Evolutionary conservation across 495 filamentous ascomycete species (phyloP).

Genomic region (Penicillium odoratum): DNA sequence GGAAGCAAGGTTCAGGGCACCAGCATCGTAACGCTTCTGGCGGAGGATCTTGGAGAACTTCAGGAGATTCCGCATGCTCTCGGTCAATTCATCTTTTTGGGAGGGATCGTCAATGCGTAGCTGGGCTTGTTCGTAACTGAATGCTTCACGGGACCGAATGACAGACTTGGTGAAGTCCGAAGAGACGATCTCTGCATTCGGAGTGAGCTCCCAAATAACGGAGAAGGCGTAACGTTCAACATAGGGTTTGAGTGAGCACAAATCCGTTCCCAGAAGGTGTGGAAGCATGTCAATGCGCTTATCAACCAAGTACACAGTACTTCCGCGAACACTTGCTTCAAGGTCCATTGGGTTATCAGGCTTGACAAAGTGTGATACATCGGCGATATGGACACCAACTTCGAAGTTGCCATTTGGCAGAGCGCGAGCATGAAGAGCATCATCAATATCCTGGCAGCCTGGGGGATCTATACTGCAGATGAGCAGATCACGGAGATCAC

Average conservation of each 20-base stretch:
- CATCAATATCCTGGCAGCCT: slow-evolving; percentile 97
- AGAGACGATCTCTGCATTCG: slow-evolving; percentile 79
- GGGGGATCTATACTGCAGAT: slow-evolving; percentile 97
- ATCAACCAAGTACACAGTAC: slow-evolving; percentile 96
- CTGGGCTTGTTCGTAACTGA: slow-evolving; percentile 96
- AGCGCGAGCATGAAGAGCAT: slow-evolving; percentile 83
- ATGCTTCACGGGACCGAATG: slow-evolving; percentile 95
- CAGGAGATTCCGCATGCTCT: slow-evolving; percentile 85
- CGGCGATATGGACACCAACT: slow-evolving; percentile 98
- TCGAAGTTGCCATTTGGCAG: slow-evolving; percentile 94
- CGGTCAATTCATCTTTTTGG: slow-evolving; percentile 82
- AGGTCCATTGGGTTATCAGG: slow-evolving; percentile 96
- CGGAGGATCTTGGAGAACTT: slow-evolving; percentile 91
- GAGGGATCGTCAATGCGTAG: slow-evolving; percentile 84
- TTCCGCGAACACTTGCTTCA: slow-evolving; percentile 89
- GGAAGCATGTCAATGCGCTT: slow-evolving; percentile 99
- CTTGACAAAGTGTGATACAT: slow-evolving; percentile 97
- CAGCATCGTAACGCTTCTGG: slow-evolving; percentile 93
- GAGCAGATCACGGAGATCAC: slow-evolving; percentile 79
- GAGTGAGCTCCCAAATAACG: slow-evolving; percentile 87
- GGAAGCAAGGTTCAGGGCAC: slow-evolving; percentile 89
- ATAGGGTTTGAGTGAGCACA: slow-evolving; percentile 96
- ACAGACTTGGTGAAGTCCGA: slow-evolving; percentile 92
- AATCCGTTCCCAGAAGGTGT: slow-evolving; percentile 88
- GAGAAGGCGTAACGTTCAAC: slow-evolving; percentile 98